phyloP scores from a whole-genome alignment of 192 early-diverging fungal species.

The Umbelopsis ramanniana region DNA sequence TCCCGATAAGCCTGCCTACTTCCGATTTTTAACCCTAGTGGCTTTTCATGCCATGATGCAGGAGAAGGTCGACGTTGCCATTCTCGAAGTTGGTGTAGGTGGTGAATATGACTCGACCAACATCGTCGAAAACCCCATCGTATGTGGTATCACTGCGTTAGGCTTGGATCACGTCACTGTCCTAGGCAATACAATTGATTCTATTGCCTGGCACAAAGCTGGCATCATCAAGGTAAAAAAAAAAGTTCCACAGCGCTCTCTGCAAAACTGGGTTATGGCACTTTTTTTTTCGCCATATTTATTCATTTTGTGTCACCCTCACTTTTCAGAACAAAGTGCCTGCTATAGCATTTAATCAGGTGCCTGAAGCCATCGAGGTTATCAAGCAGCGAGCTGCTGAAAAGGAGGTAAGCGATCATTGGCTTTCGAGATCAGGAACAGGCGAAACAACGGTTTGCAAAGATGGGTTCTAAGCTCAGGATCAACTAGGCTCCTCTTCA shows the following conservation, averaged over 20 bases:
- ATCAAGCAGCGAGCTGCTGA: slow-evolving; percentile 74
- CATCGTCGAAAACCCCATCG: slow-evolving; percentile 70
- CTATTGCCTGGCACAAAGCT: slow-evolving; percentile 86
- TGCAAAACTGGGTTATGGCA: neutral
- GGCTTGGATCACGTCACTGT: slow-evolving; percentile 77
- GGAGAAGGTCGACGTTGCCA: slow-evolving; percentile 81
- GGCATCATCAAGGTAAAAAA: slow-evolving; percentile 75
- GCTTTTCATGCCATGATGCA: slow-evolving; percentile 87
- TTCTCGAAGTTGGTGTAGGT: slow-evolving; percentile 85
- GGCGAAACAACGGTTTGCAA: too few relatives aligned
- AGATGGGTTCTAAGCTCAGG: too few relatives aligned
- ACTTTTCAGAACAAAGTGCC: slow-evolving; percentile 58
- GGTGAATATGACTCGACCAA: slow-evolving; percentile 89
- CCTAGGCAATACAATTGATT: slow-evolving; percentile 72
- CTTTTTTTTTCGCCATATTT: slow-evolving; percentile 17
- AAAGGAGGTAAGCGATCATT: slow-evolving; percentile 48
- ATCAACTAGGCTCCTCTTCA: slow-evolving; percentile 44
- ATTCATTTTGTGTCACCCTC: slow-evolving; percentile 12
- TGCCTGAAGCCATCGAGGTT: slow-evolving; percentile 65
- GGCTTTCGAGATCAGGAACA: too few relatives aligned
- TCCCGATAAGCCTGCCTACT: slow-evolving; percentile 78
- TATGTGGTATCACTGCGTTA: slow-evolving; percentile 79
- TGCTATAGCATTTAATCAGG: slow-evolving; percentile 74
- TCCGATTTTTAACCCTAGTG: slow-evolving; percentile 88
- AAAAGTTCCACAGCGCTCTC: neutral